phyloP scores from a whole-genome alignment of 345 rosid genomes.

The Lenwebbia sp. region DNA sequence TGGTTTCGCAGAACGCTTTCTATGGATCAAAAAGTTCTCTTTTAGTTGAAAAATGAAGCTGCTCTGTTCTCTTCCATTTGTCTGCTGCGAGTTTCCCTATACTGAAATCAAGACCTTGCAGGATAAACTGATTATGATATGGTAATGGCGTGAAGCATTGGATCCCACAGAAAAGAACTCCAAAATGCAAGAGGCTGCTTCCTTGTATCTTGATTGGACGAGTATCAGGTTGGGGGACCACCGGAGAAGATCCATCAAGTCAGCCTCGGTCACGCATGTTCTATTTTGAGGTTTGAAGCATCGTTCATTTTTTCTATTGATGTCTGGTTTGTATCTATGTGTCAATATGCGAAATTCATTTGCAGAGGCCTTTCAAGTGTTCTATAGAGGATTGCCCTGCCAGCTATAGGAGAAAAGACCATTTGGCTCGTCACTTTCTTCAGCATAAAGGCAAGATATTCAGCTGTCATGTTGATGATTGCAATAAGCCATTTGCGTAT shows the following conservation, averaged over 20 bases:
- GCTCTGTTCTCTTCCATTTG: not conserved
- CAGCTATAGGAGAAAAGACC: conserved; percentile 87
- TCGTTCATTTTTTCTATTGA: not conserved
- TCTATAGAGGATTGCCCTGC: conserved; percentile 49
- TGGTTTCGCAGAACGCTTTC: not conserved
- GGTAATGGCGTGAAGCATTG: conserved; percentile 34
- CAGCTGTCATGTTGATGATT: too few species aligned
- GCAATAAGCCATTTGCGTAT: too few species aligned
- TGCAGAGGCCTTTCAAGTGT: conserved; percentile 71
- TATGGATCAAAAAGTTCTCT: not conserved
- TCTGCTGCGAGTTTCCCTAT: not conserved
- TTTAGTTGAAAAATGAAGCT: not conserved
- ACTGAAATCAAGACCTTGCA: not conserved
- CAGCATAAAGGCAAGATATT: too few species aligned
- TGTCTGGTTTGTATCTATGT: not conserved
- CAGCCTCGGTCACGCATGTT: conserved; percentile 70
- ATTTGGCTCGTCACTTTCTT: conserved; percentile 64
- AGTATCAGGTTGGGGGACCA: conserved; percentile 99
- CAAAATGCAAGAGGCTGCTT: conserved; percentile 88
- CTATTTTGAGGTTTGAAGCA: conserved; percentile 27
- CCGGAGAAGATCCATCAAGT: conserved; percentile 98
- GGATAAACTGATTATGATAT: not conserved
- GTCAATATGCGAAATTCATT: not conserved
- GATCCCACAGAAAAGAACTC: conserved; percentile 92
- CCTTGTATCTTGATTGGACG: conserved; percentile 51